phyloP scores from a whole-genome alignment of 768 basidiomycete genomes.

The Pisolithus microcarpus region DNA sequence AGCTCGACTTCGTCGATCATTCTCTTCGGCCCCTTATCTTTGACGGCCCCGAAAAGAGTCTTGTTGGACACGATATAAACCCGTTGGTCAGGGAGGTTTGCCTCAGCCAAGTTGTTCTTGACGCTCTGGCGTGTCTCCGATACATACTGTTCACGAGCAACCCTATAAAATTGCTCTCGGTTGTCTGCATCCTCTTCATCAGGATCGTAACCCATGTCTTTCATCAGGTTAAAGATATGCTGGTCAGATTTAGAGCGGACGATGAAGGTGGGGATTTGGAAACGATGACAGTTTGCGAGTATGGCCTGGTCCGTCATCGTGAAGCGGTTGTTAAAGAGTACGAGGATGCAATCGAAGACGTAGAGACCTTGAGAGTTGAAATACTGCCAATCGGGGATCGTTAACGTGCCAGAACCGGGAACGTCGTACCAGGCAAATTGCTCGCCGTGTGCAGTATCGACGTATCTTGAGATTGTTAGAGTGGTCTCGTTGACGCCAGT shows the following conservation, averaged over 20 bases:
- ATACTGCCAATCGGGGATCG: conserved; percentile 29
- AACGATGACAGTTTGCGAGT: conserved; percentile 23
- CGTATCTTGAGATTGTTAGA: conserved; percentile 16
- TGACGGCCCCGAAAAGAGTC: conserved; percentile 5
- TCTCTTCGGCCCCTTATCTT: background rate
- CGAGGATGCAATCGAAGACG: conserved; percentile 29
- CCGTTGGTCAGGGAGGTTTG: conserved; percentile 9
- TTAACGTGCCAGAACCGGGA: conserved; percentile 29
- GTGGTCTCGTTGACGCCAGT: conserved; percentile 27
- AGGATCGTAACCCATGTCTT: conserved; percentile 17
- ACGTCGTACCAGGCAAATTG: conserved; percentile 30
- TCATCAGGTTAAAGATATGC: conserved; percentile 21
- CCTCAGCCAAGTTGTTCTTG: conserved; percentile 6
- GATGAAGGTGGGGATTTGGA: conserved; percentile 28
- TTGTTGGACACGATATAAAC: conserved; percentile 14
- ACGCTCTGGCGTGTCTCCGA: conserved; percentile 9
- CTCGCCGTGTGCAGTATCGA: conserved; percentile 12
- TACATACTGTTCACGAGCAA: conserved; percentile 7
- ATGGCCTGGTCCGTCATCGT: conserved; percentile 29
- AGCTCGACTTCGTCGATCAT: conserved; percentile 8
- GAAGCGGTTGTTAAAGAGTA: conserved; percentile 29
- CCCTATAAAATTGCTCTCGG: background rate
- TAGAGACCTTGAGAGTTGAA: conserved; percentile 32
- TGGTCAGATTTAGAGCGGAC: conserved; percentile 12
- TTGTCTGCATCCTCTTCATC: conserved; percentile 5